Evolutionary conservation across 2,329 filamentous ascomycete species (phyloP).

Genomic region (Phialocephala sp.): DNA sequence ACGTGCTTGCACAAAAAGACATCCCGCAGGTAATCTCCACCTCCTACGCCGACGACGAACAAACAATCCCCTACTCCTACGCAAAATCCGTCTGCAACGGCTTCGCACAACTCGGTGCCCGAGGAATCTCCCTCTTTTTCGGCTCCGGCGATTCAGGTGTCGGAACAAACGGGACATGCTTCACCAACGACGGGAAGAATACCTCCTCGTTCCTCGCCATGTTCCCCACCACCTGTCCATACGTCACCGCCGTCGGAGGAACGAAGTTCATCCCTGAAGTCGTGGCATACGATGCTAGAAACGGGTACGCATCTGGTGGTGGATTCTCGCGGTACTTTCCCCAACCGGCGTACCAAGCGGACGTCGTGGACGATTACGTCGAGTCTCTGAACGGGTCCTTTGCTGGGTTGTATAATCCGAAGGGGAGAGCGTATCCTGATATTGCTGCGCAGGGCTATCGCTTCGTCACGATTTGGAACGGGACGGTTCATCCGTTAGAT

Average conservation of each 20-base stretch:
- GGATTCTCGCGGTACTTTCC: conserved; percentile 59
- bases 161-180: conserved; percentile 42
- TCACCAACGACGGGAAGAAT: conserved; percentile 59
- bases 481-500: conserved; percentile 45
- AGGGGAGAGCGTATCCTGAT: conserved; percentile 56
- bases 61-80: conserved; percentile 57
- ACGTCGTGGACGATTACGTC: conserved; percentile 50
- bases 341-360: conserved; percentile 53
- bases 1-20: conserved; percentile 52
- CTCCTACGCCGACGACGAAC: conserved; percentile 64
- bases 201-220: conserved; percentile 57
- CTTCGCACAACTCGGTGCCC: conserved; percentile 57
- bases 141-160: conserved; percentile 58
- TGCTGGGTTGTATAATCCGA: conserved; percentile 49
- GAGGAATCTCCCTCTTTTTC: conserved; percentile 57
- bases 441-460: conserved; percentile 62
- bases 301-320: conserved; percentile 50
- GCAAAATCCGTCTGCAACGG: conserved; percentile 58
- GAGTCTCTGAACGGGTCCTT: conserved; percentile 50
- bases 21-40: conserved; percentile 62
- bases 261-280: conserved; percentile 30
- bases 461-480: conserved; percentile 50
- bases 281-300: conserved; percentile 38
- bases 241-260: conserved; percentile 33
- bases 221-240: conserved; percentile 57